A percentile compares a stretch with the other conserved stretches of the same genome.
phyloP scores from a whole-genome alignment of 805 yeast genomes.

The Danielia reshetovae region DNA sequence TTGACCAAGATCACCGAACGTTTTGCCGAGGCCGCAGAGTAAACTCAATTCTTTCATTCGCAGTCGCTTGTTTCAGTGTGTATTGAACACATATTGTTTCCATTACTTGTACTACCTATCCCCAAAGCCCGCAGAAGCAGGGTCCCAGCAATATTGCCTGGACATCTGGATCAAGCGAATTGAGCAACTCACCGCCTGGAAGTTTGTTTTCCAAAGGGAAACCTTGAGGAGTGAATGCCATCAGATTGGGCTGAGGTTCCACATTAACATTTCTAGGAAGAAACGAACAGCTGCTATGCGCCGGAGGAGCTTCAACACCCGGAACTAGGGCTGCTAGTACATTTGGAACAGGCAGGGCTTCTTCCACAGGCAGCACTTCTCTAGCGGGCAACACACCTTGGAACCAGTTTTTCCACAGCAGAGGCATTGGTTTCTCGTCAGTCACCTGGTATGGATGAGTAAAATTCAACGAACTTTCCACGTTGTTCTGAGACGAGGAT shows the following conservation, averaged over 20 bases:
- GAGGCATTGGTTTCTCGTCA: neutral
- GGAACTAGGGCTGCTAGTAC: neutral
- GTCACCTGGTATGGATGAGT: conserved; percentile 14
- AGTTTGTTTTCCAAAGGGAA: conserved; percentile 10
- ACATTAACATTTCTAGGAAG: conserved; percentile 10
- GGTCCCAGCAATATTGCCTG: neutral
- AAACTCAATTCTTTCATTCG: conserved; percentile 16
- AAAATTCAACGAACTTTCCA: conserved; percentile 9
- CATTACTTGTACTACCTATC: neutral
- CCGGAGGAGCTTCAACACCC: conserved; percentile 3
- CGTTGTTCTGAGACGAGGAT: conserved; percentile 13
- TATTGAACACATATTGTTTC: neutral
- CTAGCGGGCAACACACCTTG: no score
- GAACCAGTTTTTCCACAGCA: neutral
- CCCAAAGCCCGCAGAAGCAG: neutral
- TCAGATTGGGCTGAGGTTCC: conserved; percentile 5
- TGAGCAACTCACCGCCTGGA: neutral
- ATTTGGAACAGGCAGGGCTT: neutral
- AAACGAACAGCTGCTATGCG: conserved; percentile 11
- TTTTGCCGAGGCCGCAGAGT: conserved; percentile 94
- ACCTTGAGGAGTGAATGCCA: conserved; percentile 11
- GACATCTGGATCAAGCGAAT: neutral
- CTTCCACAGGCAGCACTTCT: neutral
- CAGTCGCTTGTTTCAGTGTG: neutral
- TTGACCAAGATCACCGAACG: conserved; percentile 75